Base-by-base conservation (phyloP, 345 rosid species). In the Limnanthes douglasii region DNA sequence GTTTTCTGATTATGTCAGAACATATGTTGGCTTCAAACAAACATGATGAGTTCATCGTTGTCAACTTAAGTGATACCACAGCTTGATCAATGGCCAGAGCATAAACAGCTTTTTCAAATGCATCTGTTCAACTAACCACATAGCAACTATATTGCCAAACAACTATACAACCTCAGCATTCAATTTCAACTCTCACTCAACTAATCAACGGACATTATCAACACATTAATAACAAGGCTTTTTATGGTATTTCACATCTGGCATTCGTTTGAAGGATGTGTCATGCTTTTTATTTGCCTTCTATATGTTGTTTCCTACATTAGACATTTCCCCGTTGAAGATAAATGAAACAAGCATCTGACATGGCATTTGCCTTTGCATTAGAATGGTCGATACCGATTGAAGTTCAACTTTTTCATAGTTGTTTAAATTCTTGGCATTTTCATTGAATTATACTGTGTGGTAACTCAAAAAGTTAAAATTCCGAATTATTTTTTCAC, bases 201-300 rank as follows among this genome's bases (percentile, higher is more conserved):
- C 94, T 86, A 75, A 70, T 78, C 94, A 86, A 78, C 65, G 86
- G 90, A 72, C 97, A 75, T 78, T 78, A 69, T 40, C 97, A 78
- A 70, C 93, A 73, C 59, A 74, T 75, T 71, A 72, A 76, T 78
- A 73, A 56, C 68, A 73, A 68, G 66, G 66, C 48, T 64, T 60
- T 10, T 61, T 68, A 62, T 78, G 92, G 84, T 78, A 74, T 74
- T 63, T 37, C 50, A 62, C 47, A 55, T 64, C 66, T 51, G 51
- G 57, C 66, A 60, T 51, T 49, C 62, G 53, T 61, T 49, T 56
- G 48, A 37, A 39, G 48, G 50, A 28, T 48, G 14, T 63, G 39
- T 35, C 38, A 5, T 58, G 43, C 24, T 35, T 51, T 45, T 47
- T 13, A 33, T 39, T 25, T 25, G 2, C 39, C 42, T 36, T 39